These are phyloP conservation scores for Gynandropsis gynandra DNA, from an alignment of 345 rosid species.

Conservation along the genomic window DNA sequence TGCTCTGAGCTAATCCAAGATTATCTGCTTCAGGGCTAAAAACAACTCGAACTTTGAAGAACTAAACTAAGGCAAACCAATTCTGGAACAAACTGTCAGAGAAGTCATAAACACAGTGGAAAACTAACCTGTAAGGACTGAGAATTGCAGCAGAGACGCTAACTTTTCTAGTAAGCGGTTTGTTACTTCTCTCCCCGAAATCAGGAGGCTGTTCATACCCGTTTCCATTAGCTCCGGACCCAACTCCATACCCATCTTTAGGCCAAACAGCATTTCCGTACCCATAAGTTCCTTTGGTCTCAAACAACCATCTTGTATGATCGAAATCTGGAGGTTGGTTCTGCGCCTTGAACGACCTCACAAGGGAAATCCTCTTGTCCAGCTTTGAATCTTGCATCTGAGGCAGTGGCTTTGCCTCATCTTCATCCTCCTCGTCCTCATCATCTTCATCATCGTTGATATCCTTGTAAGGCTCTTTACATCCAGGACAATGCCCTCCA, in stretches of 20 bases:
- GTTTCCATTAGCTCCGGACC: constrained; percentile 40
- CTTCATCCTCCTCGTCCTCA: constrained; percentile 44
- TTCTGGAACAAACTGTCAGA: background rate
- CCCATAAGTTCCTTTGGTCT: constrained; percentile 79
- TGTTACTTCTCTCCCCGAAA: constrained; percentile 47
- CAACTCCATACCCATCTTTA: constrained; percentile 64
- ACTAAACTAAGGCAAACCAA: background rate
- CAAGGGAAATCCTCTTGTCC: constrained; percentile 64
- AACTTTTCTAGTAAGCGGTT: constrained; percentile 63
- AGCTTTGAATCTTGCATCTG: constrained; percentile 44
- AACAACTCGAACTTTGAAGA: background rate
- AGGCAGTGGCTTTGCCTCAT: constrained; percentile 62
- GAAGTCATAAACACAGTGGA: background rate
- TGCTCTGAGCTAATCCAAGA: no score
- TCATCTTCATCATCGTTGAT: constrained; percentile 38
- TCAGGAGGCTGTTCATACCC: constrained; percentile 67
- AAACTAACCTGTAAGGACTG: constrained; percentile 60
- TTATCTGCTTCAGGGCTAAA: no score
- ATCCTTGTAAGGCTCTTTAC: constrained; percentile 63
- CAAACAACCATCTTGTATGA: constrained; percentile 72
- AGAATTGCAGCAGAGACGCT: constrained; percentile 57
- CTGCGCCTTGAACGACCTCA: constrained; percentile 58
- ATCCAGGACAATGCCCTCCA: constrained; percentile 68
- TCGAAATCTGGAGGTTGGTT: constrained; percentile 62
- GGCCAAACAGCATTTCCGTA: constrained; percentile 83